Evolutionary conservation across 2,329 filamentous ascomycete genomes (phyloP).

Genomic region (Zymoseptoria tritici): DNA sequence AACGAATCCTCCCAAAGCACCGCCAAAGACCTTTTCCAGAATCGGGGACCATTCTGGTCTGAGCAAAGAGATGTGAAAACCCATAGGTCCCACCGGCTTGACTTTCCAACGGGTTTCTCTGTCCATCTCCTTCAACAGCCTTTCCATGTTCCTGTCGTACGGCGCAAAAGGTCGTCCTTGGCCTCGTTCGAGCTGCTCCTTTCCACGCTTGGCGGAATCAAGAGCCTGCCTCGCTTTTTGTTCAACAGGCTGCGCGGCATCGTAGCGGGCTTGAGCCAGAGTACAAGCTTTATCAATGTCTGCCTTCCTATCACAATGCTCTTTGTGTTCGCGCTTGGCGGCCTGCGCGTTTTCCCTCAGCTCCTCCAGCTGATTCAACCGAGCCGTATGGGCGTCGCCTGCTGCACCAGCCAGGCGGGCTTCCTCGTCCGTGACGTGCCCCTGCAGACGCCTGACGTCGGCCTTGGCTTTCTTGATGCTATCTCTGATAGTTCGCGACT

Average conservation of each 20-base stretch:
- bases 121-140: constrained; percentile 61
- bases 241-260: constrained; percentile 14
- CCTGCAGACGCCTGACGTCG: constrained; percentile 35
- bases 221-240: constrained; percentile 18
- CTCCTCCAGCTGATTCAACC: constrained; percentile 46
- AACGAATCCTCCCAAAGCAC: constrained; percentile 65
- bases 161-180: constrained; percentile 54
- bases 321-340: constrained; percentile 35
- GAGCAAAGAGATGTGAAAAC: constrained; percentile 65
- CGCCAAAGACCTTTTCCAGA: constrained; percentile 70
- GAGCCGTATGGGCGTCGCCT: constrained; percentile 60
- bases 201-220: constrained; percentile 31
- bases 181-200: constrained; percentile 49
- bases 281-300: constrained; percentile 31
- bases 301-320: constrained; percentile 33
- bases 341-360: constrained; percentile 42
- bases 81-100: constrained; percentile 77
- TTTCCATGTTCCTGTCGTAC: constrained; percentile 56
- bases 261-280: constrained; percentile 30
- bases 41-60: constrained; percentile 78
- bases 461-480: constrained; percentile 49
- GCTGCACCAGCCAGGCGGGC: constrained; percentile 54
- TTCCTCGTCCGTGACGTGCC: constrained; percentile 49
- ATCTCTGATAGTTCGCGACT: constrained; percentile 59
- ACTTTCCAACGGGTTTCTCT: constrained; percentile 60